Percentiles rank a stretch among this genome's conserved stretches.
These are phyloP conservation scores for Suhomyces emberorum DNA, from an alignment of 805 yeast genomes.

Conservation along the genomic window DNA sequence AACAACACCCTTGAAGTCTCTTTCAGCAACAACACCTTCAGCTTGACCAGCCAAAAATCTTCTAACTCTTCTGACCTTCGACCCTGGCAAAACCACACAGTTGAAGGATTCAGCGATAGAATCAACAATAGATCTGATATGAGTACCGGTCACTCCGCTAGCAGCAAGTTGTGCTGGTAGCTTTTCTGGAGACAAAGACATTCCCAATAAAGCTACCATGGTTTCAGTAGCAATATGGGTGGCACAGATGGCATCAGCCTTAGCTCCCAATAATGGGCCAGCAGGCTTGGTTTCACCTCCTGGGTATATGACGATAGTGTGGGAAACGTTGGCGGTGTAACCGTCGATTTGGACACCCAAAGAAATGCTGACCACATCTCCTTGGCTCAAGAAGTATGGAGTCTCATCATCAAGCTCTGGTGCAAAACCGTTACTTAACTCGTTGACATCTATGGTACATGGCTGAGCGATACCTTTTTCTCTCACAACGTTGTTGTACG, in stretches of 20 bases:
- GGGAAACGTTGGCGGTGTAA: conserved; percentile 82
- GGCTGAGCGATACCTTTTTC: conserved; percentile 95
- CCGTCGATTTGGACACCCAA: conserved; percentile 95
- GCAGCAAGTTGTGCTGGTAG: conserved; percentile 52
- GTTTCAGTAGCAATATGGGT: conserved; percentile 87
- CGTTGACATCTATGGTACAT: conserved; percentile 82
- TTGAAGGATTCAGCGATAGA: conserved; percentile 80
- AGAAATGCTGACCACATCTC: conserved; percentile 82
- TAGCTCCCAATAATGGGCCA: conserved; percentile 79
- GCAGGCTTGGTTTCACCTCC: conserved; percentile 54
- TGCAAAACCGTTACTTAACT: conserved; percentile 71
- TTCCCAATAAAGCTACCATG: conserved; percentile 70
- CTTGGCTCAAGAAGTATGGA: conserved; percentile 52
- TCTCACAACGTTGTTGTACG: conserved; percentile 57
- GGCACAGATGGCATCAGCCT: conserved; percentile 89
- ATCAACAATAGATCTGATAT: conserved; percentile 75
- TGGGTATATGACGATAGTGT: conserved; percentile 82
- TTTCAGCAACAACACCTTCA: conserved; percentile 87
- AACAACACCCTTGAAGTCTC: conserved; percentile 87
- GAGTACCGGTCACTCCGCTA: conserved; percentile 59
- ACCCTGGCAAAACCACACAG: conserved; percentile 87
- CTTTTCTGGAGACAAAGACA: conserved; percentile 72
- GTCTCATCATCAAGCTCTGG: conserved; percentile 74
- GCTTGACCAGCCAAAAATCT: conserved; percentile 95
- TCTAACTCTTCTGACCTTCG: conserved; percentile 86